Percentiles rank a stretch among this genome's conserved stretches.
Conservation (phyloP, 352 stramenopile genomes). For the Pythium monospermum region DNA sequence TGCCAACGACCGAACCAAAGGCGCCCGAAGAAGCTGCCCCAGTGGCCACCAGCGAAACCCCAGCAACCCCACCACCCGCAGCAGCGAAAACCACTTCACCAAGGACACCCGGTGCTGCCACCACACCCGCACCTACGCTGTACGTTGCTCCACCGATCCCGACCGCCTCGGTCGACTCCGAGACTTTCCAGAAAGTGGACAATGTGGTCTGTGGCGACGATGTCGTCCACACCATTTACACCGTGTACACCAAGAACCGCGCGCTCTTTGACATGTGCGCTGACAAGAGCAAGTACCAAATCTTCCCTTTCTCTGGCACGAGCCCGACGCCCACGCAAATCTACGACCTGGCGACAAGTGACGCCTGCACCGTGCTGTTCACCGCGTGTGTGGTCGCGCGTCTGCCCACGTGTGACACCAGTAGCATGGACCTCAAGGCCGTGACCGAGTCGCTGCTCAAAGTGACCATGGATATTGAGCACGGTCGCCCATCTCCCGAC, state of each 20-base stretch:
- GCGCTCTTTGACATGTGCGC: constrained; percentile 49
- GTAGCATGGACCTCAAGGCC: constrained; percentile 36
- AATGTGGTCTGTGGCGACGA: constrained; percentile 7
- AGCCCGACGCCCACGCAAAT: constrained; percentile 40
- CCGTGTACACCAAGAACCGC: constrained; percentile 48
- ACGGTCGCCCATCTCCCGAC: constrained; percentile 24
- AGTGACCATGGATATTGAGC: constrained; percentile 41
- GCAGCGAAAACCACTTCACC: neutral
- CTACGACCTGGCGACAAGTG: constrained; percentile 32
- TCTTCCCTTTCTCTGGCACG: constrained; percentile 47
- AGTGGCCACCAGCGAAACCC: neutral
- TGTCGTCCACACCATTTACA: constrained; percentile 17
- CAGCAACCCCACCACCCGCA: neutral
- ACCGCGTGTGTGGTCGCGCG: constrained; percentile 37
- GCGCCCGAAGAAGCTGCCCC: too few species aligned
- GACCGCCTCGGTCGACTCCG: neutral
- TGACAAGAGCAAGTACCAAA: constrained; percentile 40
- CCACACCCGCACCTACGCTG: constrained; percentile 7
- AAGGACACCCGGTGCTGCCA: neutral
- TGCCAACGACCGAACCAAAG: too few species aligned
- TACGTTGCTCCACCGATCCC: constrained; percentile 12
- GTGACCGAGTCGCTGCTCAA: constrained; percentile 48
- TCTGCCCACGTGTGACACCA: constrained; percentile 44
- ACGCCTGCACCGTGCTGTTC: constrained; percentile 47
- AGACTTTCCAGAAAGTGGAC: constrained; percentile 4